Evolutionary conservation across 306 rosid genomes (phyloP).

Genomic region (Sesbania bispinosa): DNA sequence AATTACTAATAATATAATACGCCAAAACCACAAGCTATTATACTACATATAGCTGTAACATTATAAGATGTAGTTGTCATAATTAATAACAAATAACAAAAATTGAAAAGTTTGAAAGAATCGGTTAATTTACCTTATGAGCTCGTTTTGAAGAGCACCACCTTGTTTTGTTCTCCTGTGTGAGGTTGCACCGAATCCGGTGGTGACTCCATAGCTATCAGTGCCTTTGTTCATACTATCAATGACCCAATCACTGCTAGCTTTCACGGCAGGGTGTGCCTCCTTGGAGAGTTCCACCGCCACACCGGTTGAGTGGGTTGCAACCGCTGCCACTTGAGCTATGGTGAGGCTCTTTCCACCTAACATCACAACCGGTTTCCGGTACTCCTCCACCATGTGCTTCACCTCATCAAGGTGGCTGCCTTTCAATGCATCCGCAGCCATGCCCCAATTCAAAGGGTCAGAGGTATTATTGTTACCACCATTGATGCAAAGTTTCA

Average conservation of each 20-base stretch:
- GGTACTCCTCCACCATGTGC: conserved; percentile 69
- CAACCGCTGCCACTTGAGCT: conserved; percentile 74
- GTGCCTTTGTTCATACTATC: conserved; percentile 72
- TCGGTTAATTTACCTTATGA: conserved; percentile 53
- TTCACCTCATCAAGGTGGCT: conserved; percentile 81
- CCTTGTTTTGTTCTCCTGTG: conserved; percentile 91
- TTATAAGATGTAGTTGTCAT: no score
- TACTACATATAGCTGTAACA: no score
- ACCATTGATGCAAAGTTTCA: conserved; percentile 30
- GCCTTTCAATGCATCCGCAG: conserved; percentile 60
- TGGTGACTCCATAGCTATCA: conserved; percentile 85
- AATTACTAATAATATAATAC: no score
- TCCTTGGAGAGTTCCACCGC: conserved; percentile 56
- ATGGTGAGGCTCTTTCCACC: conserved; percentile 62
- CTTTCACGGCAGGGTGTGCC: conserved; percentile 57
- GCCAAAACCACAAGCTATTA: no score
- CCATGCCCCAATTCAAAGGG: conserved; percentile 68
- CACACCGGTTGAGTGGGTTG: conserved; percentile 20
- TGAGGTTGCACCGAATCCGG: conserved; percentile 93
- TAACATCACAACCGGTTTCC: conserved; percentile 49
- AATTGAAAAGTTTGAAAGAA: background rate
- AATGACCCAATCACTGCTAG: conserved; percentile 87
- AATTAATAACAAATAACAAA: no score
- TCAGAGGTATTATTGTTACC: background rate
- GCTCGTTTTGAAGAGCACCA: conserved; percentile 86